These are phyloP conservation scores for Cytospora piceicola DNA, from an alignment of 2,329 filamentous ascomycete genomes.

Conservation along the genomic window DNA sequence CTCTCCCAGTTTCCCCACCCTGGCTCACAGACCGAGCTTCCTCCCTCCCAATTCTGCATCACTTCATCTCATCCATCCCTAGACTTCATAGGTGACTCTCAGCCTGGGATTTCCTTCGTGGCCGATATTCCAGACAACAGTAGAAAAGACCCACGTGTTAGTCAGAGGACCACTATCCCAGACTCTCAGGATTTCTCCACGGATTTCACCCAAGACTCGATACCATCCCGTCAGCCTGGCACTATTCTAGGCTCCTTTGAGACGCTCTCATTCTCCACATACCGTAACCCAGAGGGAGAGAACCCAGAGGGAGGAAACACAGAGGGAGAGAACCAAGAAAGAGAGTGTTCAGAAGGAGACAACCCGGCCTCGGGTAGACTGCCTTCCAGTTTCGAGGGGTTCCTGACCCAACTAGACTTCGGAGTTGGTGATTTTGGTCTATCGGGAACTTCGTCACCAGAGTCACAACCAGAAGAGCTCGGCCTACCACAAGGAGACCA, in stretches of 20 bases:
- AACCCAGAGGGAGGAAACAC: background rate
- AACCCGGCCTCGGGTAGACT: background rate
- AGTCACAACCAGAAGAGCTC: background rate
- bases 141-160: conserved; percentile 33
- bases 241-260: conserved; percentile 23
- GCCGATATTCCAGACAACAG: background rate
- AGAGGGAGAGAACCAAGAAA: conserved; percentile 1
- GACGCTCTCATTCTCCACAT: conserved; percentile 12
- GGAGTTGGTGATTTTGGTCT: conserved; percentile 12
- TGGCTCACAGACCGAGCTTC: conserved; percentile 16
- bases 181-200: conserved; percentile 47
- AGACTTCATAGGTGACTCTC: conserved; percentile 24
- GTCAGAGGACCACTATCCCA: conserved; percentile 44
- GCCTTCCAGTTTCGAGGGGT: conserved; percentile 14
- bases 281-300: conserved; percentile 8
- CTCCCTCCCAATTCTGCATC: conserved; percentile 27
- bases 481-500: conserved; percentile 8
- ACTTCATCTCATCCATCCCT: conserved; percentile 31
- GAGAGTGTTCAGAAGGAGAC: conserved; percentile 3
- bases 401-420: conserved; percentile 29
- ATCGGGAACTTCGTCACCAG: background rate
- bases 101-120: conserved; percentile 6
- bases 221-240: conserved; percentile 28
- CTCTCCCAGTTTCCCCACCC: conserved; percentile 20
- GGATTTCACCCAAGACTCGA: conserved; percentile 21